Evolutionary conservation across 2,329 filamentous ascomycete species (phyloP).

Genomic region (Sporothrix brasiliensis): DNA sequence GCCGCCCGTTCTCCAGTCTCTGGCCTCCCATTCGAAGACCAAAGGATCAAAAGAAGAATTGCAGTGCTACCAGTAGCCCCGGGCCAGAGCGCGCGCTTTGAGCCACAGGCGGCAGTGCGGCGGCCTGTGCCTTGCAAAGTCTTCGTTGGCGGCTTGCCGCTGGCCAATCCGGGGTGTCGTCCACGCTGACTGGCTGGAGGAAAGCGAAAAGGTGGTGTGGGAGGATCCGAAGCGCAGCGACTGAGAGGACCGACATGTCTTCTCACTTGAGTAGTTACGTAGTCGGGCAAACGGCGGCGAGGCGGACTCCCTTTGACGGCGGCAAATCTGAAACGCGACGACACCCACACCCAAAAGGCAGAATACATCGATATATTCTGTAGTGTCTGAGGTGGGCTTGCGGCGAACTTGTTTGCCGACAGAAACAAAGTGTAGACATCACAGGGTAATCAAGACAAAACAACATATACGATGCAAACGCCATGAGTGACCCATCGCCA

Average conservation of each 20-base stretch:
- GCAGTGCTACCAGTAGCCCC: background rate
- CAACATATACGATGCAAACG: background rate
- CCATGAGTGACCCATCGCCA: background rate
- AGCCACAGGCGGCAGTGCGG: slow-evolving; percentile 22
- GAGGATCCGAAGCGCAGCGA: slow-evolving; percentile 16
- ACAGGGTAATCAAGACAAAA: background rate
- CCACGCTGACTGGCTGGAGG: slow-evolving; percentile 25
- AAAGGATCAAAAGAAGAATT: slow-evolving; percentile 11
- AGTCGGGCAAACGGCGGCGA: background rate
- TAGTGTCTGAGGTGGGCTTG: background rate
- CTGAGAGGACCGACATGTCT: background rate
- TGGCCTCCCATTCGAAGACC: slow-evolving; percentile 14
- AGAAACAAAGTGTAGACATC: background rate
- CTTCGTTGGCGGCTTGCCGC: background rate
- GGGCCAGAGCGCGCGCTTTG: slow-evolving; percentile 30
- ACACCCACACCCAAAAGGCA: background rate
- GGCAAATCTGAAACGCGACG: slow-evolving; percentile 29
- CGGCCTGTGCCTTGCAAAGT: background rate
- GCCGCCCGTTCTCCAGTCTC: background rate
- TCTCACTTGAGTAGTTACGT: background rate
- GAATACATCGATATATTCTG: background rate
- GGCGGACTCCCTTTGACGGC: background rate
- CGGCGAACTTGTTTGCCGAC: slow-evolving; percentile 4
- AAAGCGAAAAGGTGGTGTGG: slow-evolving; percentile 24
- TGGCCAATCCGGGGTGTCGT: slow-evolving; percentile 23